Conservation (phyloP, 2,329 filamentous ascomycete genomes). For the Westerdykella ornata region DNA sequence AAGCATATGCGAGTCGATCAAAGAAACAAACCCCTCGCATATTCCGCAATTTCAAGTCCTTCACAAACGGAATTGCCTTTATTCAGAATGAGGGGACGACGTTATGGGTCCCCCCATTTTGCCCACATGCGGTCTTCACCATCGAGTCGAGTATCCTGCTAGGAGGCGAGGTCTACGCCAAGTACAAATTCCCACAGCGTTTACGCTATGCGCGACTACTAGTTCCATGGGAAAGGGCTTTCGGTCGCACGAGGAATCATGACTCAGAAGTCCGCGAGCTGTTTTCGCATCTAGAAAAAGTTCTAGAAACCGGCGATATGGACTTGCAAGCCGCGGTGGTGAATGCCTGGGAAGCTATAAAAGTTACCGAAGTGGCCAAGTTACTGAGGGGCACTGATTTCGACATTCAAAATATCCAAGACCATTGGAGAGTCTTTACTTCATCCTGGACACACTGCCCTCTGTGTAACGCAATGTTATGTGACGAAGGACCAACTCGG, state of each 20-base stretch:
- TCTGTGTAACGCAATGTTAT: too few relatives aligned
- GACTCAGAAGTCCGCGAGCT: background rate
- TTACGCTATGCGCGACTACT: background rate
- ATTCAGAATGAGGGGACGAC: background rate
- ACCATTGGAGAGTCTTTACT: too few relatives aligned
- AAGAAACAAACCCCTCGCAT: background rate
- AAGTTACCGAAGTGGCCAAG: too few relatives aligned
- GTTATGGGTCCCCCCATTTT: constrained; percentile 2
- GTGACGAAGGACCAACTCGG: too few relatives aligned
- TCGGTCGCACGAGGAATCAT: background rate
- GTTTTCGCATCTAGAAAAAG: background rate
- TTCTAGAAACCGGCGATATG: background rate
- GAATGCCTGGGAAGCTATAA: background rate
- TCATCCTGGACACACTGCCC: too few relatives aligned
- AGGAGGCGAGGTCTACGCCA: background rate
- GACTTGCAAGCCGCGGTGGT: background rate
- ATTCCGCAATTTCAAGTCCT: background rate
- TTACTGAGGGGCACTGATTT: too few relatives aligned
- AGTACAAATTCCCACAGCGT: background rate
- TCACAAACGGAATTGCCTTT: constrained; percentile 1
- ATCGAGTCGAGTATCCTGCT: constrained; percentile 1
- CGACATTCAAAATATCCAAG: too few relatives aligned
- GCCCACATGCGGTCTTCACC: constrained; percentile 5
- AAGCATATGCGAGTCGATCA: background rate
- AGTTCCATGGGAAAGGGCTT: background rate